phyloP scores from a whole-genome alignment of 108 stramenopile genomes.

The Nannochloropsis gaditana region DNA sequence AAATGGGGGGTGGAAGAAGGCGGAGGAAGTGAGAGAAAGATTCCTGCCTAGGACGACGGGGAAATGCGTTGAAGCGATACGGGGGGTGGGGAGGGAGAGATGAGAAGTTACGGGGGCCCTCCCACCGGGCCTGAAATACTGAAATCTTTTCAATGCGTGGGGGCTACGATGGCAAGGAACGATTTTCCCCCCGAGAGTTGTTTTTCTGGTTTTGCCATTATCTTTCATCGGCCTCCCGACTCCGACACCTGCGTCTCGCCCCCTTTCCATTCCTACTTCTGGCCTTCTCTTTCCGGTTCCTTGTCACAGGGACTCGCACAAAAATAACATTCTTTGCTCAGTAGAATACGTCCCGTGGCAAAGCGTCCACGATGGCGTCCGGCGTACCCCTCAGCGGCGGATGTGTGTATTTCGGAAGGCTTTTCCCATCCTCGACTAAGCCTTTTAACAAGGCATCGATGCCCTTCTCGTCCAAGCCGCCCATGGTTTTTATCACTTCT shows the following conservation, averaged over 20 bases:
- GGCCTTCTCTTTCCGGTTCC: background rate
- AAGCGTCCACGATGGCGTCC: background rate
- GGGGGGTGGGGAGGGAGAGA: too few relatives aligned
- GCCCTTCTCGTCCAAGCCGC: background rate
- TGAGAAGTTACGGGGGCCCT: too few relatives aligned
- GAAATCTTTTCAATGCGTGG: too few relatives aligned
- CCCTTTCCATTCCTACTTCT: background rate
- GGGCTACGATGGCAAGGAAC: too few relatives aligned
- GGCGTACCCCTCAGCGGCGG: slow-evolving; percentile 16
- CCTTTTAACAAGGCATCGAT: slow-evolving; percentile 13
- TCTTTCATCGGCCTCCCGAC: too few relatives aligned
- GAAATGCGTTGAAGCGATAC: too few relatives aligned
- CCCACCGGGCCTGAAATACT: too few relatives aligned
- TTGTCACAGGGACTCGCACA: background rate
- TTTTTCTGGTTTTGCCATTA: too few relatives aligned
- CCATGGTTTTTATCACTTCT: background rate
- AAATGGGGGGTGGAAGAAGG: background rate
- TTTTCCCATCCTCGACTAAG: background rate
- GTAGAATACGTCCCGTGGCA: slow-evolving; percentile 14
- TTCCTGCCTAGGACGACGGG: too few relatives aligned
- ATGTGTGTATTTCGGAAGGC: background rate
- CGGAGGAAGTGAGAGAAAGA: background rate
- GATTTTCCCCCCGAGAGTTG: too few relatives aligned
- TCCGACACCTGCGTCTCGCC: too few relatives aligned
- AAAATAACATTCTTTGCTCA: background rate